These are phyloP conservation scores for Groenewaldozyma salmanticensis DNA, from an alignment of 805 yeast genomes.

Conservation along the genomic window DNA sequence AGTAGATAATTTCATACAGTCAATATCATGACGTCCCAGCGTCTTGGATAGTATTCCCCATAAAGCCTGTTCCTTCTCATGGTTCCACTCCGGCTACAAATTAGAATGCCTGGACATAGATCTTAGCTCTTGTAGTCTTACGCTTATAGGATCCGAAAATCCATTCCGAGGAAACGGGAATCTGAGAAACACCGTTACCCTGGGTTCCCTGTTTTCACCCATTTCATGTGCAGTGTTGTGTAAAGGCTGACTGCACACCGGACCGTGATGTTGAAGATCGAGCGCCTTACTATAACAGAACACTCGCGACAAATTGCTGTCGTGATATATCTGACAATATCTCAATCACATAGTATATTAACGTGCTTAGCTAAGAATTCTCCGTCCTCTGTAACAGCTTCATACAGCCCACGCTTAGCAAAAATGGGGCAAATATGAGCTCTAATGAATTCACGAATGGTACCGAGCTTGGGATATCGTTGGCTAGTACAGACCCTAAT, in stretches of 20 bases:
- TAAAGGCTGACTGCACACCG: no score
- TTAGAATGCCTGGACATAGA: not conserved
- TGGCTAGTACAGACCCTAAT: conserved; percentile 1
- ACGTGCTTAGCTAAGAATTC: no score
- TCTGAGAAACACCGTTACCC: conserved; percentile 32
- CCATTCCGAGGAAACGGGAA: conserved; percentile 35
- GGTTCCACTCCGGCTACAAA: conserved; percentile 24
- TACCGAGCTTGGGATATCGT: not conserved
- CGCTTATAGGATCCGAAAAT: conserved; percentile 31
- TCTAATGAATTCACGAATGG: not conserved
- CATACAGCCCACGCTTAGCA: no score
- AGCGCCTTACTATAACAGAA: no score
- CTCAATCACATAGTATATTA: no score
- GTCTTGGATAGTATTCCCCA: conserved; percentile 29
- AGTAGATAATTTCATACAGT: conserved; percentile 19
- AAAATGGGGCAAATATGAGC: not conserved
- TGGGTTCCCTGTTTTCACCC: no score
- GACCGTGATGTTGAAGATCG: no score
- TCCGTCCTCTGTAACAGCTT: no score
- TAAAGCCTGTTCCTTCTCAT: conserved; percentile 24
- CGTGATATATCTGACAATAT: no score
- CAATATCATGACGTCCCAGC: conserved; percentile 24
- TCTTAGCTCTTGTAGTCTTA: conserved; percentile 9
- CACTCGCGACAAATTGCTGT: no score
- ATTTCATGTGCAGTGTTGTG: no score